Evolutionary conservation across 1,139 yeast species (phyloP), one percentile per base, ranked within the genome.

Genomic region (Saccharomyces hybrid): DNA sequence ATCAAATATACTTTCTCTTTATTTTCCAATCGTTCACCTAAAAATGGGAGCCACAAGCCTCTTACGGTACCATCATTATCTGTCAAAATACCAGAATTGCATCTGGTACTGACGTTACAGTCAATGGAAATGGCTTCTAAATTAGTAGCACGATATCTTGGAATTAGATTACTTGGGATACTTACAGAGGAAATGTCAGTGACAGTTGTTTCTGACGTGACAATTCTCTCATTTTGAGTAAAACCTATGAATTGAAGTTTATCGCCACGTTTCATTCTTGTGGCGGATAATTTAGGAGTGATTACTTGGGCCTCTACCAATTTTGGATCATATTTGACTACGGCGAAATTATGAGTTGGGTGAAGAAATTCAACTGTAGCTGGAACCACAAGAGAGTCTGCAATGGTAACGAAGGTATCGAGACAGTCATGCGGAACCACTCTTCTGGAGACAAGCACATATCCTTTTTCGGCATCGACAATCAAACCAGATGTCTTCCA

Each of bases 341-440:
- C 82, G 1, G 95, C 91, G 70, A 87, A 89, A 64, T 90, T 90
- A 64, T 86, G 89, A 53, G 88, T 82, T 32, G 98, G 97, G 66
- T 91, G 97, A 64, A 89, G 75, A 64, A 89, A 90, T 28, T 84
- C 84, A 28, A 89, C 93, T 58, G 82, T 77, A 0, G 86, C 97
- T 0, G 95, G 90, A 21, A 90, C 79, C 61, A 86, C 83, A 21
- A 88, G 81, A 1, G 96, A 85, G 61, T 90, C 97, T 4, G 97
- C 96, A 67, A 91, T 82, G 2, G 91, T 83, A 28, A 91, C 78
- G 53, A 82, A 78, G 24, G 89, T 78, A 69, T 90, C 96, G 63
- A 89, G 78, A 70, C 91, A 77, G 63, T 88, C 96, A 71, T 89
- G 95, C 3, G 97, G 96, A 16, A 90, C 88, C 55, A 81, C 78